phyloP scores from a whole-genome alignment of 192 early-diverging fungal species.

The Rhizophagus sp. region DNA sequence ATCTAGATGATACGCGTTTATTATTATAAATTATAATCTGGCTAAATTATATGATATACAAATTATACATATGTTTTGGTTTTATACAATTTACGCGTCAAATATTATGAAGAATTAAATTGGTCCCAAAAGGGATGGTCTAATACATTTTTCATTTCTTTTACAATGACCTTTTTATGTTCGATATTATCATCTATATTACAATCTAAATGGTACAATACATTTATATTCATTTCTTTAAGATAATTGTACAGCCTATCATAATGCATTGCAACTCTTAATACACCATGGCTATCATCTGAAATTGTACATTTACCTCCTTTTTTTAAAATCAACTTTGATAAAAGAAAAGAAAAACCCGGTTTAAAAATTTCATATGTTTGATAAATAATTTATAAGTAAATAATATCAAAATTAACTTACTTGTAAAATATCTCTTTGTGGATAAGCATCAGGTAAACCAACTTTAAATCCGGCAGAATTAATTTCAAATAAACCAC shows the following conservation, averaged over 20 bases:
- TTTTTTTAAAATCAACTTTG: slow-evolving; percentile 59
- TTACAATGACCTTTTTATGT: slow-evolving; percentile 5
- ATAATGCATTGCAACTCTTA: slow-evolving; percentile 88
- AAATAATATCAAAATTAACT: background rate
- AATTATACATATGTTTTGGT: background rate
- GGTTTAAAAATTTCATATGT: background rate
- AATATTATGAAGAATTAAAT: background rate
- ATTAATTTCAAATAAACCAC: slow-evolving; percentile 93
- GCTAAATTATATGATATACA: background rate
- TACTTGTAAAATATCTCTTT: slow-evolving; percentile 78
- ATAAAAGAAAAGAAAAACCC: slow-evolving; percentile 1
- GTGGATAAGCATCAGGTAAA: slow-evolving; percentile 84
- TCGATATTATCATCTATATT: background rate
- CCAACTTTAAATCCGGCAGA: slow-evolving; percentile 92
- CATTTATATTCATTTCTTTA: slow-evolving; percentile 57
- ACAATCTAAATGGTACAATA: slow-evolving; percentile 51
- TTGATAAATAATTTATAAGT: background rate
- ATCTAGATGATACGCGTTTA: background rate
- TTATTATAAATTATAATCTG: background rate
- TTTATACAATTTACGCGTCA: background rate
- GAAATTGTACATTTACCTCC: slow-evolving; percentile 81
- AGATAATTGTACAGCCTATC: slow-evolving; percentile 71
- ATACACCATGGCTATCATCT: slow-evolving; percentile 92
- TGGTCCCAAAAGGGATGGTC: slow-evolving; percentile 25
- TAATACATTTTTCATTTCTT: slow-evolving; percentile 25